Conservation (phyloP, 225 moss, liverwort and hornwort species). For the Polytrichum commune region DNA sequence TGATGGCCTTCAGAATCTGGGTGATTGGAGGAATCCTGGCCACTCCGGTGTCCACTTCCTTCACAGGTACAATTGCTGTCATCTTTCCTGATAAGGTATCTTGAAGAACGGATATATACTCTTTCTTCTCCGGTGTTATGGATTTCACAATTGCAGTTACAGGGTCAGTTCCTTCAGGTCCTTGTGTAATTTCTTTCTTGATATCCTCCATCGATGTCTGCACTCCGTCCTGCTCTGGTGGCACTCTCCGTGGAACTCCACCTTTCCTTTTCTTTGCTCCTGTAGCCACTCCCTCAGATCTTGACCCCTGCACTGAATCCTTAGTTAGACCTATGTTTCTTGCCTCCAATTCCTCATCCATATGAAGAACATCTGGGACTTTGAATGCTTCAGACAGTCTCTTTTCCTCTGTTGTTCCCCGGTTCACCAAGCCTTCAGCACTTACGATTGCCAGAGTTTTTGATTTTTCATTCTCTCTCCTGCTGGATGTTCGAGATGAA, state of each 20-base stretch:
- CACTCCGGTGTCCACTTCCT: conserved; percentile 18
- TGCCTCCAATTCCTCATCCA: conserved; percentile 40
- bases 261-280: conserved; percentile 62
- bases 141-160: conserved; percentile 18
- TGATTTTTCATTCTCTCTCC: conserved; percentile 23
- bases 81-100: conserved; percentile 37
- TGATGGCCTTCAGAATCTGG: conserved; percentile 59
- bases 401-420: conserved; percentile 21
- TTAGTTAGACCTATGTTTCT: conserved; percentile 14
- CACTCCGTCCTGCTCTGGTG: conserved; percentile 51
- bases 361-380: conserved; percentile 25
- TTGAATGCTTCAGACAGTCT: conserved; percentile 13
- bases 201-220: conserved; percentile 48
- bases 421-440: conserved; percentile 19
- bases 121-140: conserved; percentile 27
- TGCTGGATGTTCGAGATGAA: conserved; percentile 20
- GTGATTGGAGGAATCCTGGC: conserved; percentile 29
- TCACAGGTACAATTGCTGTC: conserved; percentile 13
- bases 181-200: conserved; percentile 39
- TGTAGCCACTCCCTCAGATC: conserved; percentile 45
- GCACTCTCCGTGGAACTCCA: conserved; percentile 55
- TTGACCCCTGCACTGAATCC: conserved; percentile 48
- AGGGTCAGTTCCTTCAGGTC: conserved; percentile 25
- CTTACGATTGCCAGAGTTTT: conserved; percentile 12
- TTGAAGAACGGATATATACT: conserved; percentile 36